Percentiles rank a stretch among this genome's conserved stretches.
Evolutionary conservation across 345 rosid genomes (phyloP).

Genomic region (Clausena lansium): DNA sequence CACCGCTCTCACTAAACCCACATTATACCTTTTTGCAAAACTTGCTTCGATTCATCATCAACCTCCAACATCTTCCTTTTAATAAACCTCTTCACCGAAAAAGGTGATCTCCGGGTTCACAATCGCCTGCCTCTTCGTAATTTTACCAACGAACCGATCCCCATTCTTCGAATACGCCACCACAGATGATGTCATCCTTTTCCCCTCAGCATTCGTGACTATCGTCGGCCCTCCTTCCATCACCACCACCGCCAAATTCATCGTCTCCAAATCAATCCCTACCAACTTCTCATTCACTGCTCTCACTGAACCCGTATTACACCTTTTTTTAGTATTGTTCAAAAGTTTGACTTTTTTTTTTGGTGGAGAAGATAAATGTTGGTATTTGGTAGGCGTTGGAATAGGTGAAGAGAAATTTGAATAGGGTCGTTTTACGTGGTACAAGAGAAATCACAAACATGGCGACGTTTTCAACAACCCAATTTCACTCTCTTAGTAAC

Average conservation of each 20-base stretch:
- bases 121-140: constrained; percentile 93
- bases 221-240: constrained; percentile 99
- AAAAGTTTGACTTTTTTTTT: too few relatives aligned
- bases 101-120: constrained; percentile 97
- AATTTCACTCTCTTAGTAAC: too few relatives aligned
- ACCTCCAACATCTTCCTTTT: constrained; percentile 98
- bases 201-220: constrained; percentile 93
- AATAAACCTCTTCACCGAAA: constrained; percentile 95
- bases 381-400: too few relatives aligned
- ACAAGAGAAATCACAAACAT: too few relatives aligned
- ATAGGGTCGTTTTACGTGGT: too few relatives aligned
- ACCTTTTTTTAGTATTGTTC: constrained; percentile 31
- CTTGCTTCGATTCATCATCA: too few relatives aligned
- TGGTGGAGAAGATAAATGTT: too few relatives aligned
- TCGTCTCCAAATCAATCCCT: constrained; percentile 87
- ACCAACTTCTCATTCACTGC: constrained; percentile 87
- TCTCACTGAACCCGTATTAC: constrained; percentile 57
- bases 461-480: too few relatives aligned
- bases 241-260: constrained; percentile 95
- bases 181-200: constrained; percentile 93
- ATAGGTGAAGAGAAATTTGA: too few relatives aligned
- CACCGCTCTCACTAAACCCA: too few relatives aligned
- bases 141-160: constrained; percentile 89
- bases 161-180: constrained; percentile 91
- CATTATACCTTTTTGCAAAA: too few relatives aligned